A percentile compares a stretch with the other conserved stretches of the same genome.
Conservation (phyloP, 495 filamentous ascomycete genomes). For the Hypomontagnella submonticulosa region DNA sequence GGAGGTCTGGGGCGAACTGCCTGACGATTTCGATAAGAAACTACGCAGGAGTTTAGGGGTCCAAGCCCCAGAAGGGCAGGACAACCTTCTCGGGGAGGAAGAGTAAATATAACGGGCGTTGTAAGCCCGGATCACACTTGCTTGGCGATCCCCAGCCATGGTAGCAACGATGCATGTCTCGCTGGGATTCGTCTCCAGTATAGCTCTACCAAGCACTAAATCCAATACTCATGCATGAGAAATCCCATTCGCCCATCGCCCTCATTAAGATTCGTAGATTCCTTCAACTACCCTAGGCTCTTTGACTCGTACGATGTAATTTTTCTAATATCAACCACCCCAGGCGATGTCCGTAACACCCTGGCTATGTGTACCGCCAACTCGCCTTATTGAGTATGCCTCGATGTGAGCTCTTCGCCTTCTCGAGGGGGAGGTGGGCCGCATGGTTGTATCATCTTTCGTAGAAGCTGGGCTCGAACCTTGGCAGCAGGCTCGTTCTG, state of each 20-base stretch:
- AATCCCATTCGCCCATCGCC: not conserved
- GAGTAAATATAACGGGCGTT: slow-evolving; percentile 32
- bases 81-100: slow-evolving; percentile 54
- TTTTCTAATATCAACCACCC: not conserved
- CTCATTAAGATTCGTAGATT: too few relatives aligned
- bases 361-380: too few relatives aligned
- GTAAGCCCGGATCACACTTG: not conserved
- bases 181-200: not conserved
- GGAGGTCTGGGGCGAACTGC: slow-evolving; percentile 63
- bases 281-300: not conserved
- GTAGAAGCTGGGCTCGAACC: slow-evolving; percentile 79
- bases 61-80: slow-evolving; percentile 38
- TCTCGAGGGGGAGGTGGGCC: slow-evolving; percentile 81
- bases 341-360: not conserved
- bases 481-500: slow-evolving; percentile 86
- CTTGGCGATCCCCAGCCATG: slow-evolving; percentile 2
- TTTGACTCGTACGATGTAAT: not conserved
- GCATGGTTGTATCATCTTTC: slow-evolving; percentile 93
- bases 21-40: slow-evolving; percentile 63
- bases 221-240: not conserved
- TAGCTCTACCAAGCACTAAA: not conserved
- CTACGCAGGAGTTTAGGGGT: slow-evolving; percentile 65
- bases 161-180: not conserved
- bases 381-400: slow-evolving; percentile 9
- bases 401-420: slow-evolving; percentile 53